A percentile compares a stretch with the other conserved stretches of the same genome.
Evolutionary conservation across 371 early-diverging fungal genomes (phyloP).

Genomic region (Encephalitozoon intestinalis): DNA sequence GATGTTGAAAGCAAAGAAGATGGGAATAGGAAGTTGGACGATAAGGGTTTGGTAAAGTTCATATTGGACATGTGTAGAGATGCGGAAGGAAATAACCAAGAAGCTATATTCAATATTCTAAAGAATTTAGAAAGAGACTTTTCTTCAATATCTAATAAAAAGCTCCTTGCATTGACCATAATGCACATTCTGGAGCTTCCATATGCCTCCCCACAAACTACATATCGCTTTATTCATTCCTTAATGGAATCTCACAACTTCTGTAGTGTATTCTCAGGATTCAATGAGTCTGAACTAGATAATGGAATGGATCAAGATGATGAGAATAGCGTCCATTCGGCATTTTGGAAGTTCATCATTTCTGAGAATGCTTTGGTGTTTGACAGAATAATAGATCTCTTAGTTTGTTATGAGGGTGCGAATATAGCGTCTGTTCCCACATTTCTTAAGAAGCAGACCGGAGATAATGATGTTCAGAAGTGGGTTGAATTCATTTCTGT

Average conservation of each 20-base stretch:
- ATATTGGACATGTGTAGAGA: not conserved
- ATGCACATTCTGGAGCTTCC: not conserved
- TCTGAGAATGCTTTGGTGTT: not conserved
- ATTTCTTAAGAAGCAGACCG: not conserved
- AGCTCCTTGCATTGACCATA: constrained; percentile 13
- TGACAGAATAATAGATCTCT: not conserved
- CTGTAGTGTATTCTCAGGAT: not conserved
- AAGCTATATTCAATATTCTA: constrained; percentile 24
- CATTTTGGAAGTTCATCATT: not conserved
- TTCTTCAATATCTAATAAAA: not conserved
- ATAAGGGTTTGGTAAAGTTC: not conserved
- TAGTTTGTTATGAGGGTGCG: not conserved
- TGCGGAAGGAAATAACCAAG: not conserved
- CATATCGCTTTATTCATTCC: not conserved
- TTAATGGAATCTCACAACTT: not conserved
- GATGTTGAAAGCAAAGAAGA: too few relatives aligned
- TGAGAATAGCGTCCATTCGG: not conserved
- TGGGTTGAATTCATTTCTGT: not conserved
- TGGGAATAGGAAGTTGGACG: not conserved
- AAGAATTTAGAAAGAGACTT: constrained; percentile 23
- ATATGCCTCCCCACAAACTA: not conserved
- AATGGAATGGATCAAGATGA: not conserved
- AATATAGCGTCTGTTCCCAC: not conserved
- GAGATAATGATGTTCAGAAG: not conserved
- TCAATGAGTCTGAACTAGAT: not conserved